Evolutionary conservation across 345 rosid genomes (phyloP).

Genomic region (Eucalyptus sp.): DNA sequence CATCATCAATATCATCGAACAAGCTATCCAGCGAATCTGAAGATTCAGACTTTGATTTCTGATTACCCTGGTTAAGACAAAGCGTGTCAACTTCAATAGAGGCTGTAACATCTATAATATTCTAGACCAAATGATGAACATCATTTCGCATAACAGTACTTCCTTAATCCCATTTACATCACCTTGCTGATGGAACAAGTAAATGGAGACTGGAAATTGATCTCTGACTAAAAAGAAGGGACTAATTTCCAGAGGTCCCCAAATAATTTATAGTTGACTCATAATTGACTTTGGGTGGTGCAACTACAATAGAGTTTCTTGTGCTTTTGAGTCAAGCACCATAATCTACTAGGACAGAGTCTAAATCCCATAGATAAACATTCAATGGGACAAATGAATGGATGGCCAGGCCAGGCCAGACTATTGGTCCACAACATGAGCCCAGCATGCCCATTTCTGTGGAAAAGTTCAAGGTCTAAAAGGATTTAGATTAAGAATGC

Average conservation of each 20-base stretch:
- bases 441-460: not conserved
- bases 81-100: not conserved
- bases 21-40: slow-evolving; percentile 15
- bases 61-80: not conserved
- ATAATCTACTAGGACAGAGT: not conserved
- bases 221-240: not conserved
- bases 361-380: not conserved
- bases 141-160: not conserved
- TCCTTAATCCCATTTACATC: not conserved
- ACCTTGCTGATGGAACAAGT: not conserved
- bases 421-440: not conserved
- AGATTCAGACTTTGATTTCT: slow-evolving; percentile 4
- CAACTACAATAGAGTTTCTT: not conserved
- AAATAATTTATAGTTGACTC: not conserved
- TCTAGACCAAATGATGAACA: not conserved
- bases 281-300: not conserved
- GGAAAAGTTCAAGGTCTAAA: not conserved
- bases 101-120: not conserved
- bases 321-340: not conserved
- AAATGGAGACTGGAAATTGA: not conserved
- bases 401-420: not conserved
- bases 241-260: not conserved
- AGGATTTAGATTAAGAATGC: not conserved
- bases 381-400: not conserved
- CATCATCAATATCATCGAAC: slow-evolving; percentile 27